Base-by-base conservation (phyloP, 257 asterid species). In the Solanum chmielewskii region DNA sequence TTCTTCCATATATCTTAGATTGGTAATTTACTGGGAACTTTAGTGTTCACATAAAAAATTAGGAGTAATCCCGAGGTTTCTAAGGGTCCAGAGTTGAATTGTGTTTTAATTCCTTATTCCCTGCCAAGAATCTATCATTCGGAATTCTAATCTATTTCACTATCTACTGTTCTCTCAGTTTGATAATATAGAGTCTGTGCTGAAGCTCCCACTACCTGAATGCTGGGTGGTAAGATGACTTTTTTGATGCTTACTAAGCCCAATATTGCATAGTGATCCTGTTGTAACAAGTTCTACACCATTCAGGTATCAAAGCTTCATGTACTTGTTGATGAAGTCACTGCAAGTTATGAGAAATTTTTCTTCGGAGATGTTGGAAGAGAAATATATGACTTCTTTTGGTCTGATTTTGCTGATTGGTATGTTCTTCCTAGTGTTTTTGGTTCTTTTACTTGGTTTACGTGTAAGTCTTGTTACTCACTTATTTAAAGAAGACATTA, bases 321-420 rank as follows among this genome's bases (percentile, higher is more conserved):
- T 88, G 85, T 91, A 91, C 97, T 97, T 85, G 89, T 94, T 87
- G 98, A 97, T 91, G 92, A 88, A 70, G 98, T 90, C 92, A 94
- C 99, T 81, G 78, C 90, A 75, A 94, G 98, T 90, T 97, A 97
- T 86, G 98, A 97, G 89, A 97, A 94, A 89, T 91, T 91, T 86
- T 97, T 94, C 95, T 94, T 94, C 87, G 98, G 98, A 90, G 99
- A 97, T 88, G 98, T 95, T 88, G 98, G 93, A 64, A 91, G 98
- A 91, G 99, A 95, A 91, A 87, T 93, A 44, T 97, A 95, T 90
- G 98, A 97, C 89, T 97, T 97, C 95, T 94, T 97, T 89, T 97
- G 99, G 99, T 94, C 94, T 76, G 98, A 95, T 90, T 97, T 94
- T 93, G 99, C 99, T 85, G 99, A 97, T 90, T 97, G 99, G 99